Evolutionary conservation across 805 yeast species (phyloP).

Genomic region (Saturnispora saitoi): DNA sequence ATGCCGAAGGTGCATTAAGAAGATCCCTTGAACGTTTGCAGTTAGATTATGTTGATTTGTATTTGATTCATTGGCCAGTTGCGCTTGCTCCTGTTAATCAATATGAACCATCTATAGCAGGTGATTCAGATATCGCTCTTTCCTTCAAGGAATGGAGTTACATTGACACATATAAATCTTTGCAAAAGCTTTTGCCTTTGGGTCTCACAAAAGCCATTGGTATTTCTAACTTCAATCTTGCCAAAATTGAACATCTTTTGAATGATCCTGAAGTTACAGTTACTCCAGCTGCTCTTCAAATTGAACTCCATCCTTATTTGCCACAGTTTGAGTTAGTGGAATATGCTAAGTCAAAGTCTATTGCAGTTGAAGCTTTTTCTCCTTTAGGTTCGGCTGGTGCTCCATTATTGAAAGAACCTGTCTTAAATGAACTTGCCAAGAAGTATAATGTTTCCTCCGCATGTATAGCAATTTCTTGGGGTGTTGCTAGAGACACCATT

Average conservation of each 20-base stretch:
- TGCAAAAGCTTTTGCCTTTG: constrained; percentile 50
- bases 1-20: constrained; percentile 41
- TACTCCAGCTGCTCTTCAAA: constrained; percentile 66
- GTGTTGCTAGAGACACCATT: constrained; percentile 41
- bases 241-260: constrained; percentile 45
- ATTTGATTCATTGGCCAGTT: constrained; percentile 62
- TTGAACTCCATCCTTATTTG: constrained; percentile 67
- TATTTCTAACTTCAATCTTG: constrained; percentile 63
- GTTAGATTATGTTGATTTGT: constrained; percentile 56
- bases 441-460: constrained; percentile 40
- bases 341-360: constrained; percentile 44
- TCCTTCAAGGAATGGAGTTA: constrained; percentile 28
- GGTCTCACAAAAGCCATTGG: constrained; percentile 64
- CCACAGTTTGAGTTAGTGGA: constrained; percentile 56
- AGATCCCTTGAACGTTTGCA: constrained; percentile 42
- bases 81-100: constrained; percentile 33
- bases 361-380: constrained; percentile 65
- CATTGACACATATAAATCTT: constrained; percentile 53
- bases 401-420: constrained; percentile 40
- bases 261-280: constrained; percentile 37
- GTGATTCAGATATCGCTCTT: constrained; percentile 30
- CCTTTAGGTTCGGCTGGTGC: constrained; percentile 63
- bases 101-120: constrained; percentile 28
- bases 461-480: constrained; percentile 50
- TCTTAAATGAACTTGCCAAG: constrained; percentile 37